Conservation (phyloP, 805 yeast species). For the Zygoascus flipseniorum region DNA sequence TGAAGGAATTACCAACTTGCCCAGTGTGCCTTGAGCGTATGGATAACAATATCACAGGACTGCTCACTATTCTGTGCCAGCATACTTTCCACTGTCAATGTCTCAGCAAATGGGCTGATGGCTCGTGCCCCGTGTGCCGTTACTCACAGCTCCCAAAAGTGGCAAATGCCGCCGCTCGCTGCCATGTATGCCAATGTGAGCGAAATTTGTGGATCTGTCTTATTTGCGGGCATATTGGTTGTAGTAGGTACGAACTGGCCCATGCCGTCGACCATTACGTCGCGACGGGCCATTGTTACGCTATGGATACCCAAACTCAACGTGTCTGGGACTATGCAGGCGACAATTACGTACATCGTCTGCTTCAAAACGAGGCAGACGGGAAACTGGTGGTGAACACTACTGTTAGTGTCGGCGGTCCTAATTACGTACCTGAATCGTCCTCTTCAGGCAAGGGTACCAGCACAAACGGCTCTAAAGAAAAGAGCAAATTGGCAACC, state of each 20-base stretch:
- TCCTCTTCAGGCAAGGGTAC: not conserved
- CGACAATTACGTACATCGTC: slow-evolving; percentile 80
- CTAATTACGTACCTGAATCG: not conserved
- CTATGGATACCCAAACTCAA: slow-evolving; percentile 78
- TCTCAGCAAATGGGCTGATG: slow-evolving; percentile 80
- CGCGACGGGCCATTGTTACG: slow-evolving; percentile 74
- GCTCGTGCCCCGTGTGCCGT: slow-evolving; percentile 85
- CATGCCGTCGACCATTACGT: slow-evolving; percentile 82
- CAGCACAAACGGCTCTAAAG: not conserved
- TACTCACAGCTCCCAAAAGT: slow-evolving; percentile 38
- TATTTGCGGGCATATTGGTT: slow-evolving; percentile 86
- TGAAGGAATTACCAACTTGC: slow-evolving; percentile 75
- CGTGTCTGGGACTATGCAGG: slow-evolving; percentile 94
- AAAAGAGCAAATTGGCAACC: not conserved
- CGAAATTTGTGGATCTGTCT: slow-evolving; percentile 81
- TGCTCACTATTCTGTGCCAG: slow-evolving; percentile 82
- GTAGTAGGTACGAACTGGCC: slow-evolving; percentile 77
- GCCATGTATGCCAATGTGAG: slow-evolving; percentile 42
- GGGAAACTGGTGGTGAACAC: slow-evolving; percentile 72
- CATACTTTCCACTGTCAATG: slow-evolving; percentile 91
- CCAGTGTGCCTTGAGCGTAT: slow-evolving; percentile 87
- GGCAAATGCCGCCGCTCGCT: slow-evolving; percentile 1
- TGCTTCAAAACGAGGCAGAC: slow-evolving; percentile 76
- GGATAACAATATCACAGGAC: slow-evolving; percentile 73
- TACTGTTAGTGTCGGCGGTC: slow-evolving; percentile 10